A percentile compares a stretch with the other conserved stretches of the same genome.
phyloP scores from a whole-genome alignment of 495 filamentous ascomycete species.

The Aspergillus funiculosus region DNA sequence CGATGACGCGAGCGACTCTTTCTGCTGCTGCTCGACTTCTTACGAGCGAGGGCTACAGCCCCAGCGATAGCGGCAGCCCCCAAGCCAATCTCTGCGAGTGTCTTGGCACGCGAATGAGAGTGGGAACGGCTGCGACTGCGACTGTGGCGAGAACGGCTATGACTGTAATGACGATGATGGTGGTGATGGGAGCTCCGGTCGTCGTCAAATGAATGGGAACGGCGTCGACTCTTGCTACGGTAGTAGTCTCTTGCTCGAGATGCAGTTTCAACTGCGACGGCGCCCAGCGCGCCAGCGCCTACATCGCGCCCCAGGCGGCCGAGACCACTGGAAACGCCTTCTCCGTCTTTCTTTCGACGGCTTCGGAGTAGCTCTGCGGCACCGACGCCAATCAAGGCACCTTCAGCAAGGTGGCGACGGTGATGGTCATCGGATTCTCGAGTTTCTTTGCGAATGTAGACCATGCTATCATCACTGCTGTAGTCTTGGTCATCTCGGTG shows the following conservation, averaged over 20 bases:
- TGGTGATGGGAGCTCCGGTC: constrained; percentile 38
- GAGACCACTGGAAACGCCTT: constrained; percentile 50
- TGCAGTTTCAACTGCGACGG: constrained; percentile 70
- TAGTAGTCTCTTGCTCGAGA: constrained; percentile 68
- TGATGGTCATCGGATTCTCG: constrained; percentile 58
- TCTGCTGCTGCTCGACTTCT: constrained; percentile 58
- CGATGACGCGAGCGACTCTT: constrained; percentile 65
- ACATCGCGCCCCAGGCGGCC: constrained; percentile 67
- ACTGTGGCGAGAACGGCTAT: constrained; percentile 33
- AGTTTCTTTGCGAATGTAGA: constrained; percentile 52
- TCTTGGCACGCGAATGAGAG: constrained; percentile 50
- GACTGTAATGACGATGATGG: constrained; percentile 33
- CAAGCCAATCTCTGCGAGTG: constrained; percentile 67
- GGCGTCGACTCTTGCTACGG: constrained; percentile 54
- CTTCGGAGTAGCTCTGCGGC: constrained; percentile 67
- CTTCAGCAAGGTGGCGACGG: constrained; percentile 80
- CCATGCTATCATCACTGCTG: constrained; percentile 62
- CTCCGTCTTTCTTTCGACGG: constrained; percentile 55
- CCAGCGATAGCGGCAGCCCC: constrained; percentile 79
- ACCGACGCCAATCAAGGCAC: constrained; percentile 73
- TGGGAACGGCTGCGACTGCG: constrained; percentile 50
- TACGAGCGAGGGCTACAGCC: constrained; percentile 68
- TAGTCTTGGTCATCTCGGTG: constrained; percentile 39
- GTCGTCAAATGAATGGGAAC: constrained; percentile 47
- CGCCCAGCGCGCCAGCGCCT: constrained; percentile 76